These are phyloP conservation scores for Mikania micrantha DNA, from an alignment of 129 eudicot genomes.

Conservation along the genomic window DNA sequence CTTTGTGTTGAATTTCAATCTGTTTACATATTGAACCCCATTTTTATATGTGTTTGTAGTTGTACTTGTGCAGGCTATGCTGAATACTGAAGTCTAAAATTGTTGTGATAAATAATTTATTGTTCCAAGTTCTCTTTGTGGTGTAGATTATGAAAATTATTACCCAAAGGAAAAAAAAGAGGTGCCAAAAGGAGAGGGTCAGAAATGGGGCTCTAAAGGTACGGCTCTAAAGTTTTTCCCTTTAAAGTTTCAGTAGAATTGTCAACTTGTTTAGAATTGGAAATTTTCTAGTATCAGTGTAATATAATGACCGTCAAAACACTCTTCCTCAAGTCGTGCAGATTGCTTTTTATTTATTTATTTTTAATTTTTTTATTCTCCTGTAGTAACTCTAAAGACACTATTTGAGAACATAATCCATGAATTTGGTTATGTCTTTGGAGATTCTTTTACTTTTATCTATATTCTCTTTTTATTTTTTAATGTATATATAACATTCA, in stretches of 20 bases:
- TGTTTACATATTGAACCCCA: background rate
- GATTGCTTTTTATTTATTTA: too few relatives aligned
- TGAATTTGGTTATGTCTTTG: background rate
- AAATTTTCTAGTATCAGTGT: background rate
- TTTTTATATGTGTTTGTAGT: too few relatives aligned
- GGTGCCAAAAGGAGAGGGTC: constrained; percentile 47
- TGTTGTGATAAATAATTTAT: background rate
- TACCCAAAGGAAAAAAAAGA: constrained; percentile 48
- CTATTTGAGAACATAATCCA: background rate
- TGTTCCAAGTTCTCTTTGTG: background rate
- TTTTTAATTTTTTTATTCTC: background rate
- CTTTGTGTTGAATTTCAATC: background rate
- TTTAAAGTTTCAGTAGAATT: background rate
- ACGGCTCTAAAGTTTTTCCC: background rate
- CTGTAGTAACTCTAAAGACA: background rate
- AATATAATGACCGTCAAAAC: background rate
- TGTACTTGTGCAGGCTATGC: background rate
- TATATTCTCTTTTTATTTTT: background rate
- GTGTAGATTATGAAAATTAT: constrained; percentile 59
- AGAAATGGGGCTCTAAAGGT: constrained; percentile 51
- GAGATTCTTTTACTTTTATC: background rate
- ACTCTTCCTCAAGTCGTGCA: background rate
- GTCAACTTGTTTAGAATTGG: constrained; percentile 2
- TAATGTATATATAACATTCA: background rate
- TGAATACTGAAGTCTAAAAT: background rate